Percentiles rank a stretch among this genome's conserved stretches.
Conservation (phyloP, 768 basidiomycete species). For the Wakefieldia striispora region DNA sequence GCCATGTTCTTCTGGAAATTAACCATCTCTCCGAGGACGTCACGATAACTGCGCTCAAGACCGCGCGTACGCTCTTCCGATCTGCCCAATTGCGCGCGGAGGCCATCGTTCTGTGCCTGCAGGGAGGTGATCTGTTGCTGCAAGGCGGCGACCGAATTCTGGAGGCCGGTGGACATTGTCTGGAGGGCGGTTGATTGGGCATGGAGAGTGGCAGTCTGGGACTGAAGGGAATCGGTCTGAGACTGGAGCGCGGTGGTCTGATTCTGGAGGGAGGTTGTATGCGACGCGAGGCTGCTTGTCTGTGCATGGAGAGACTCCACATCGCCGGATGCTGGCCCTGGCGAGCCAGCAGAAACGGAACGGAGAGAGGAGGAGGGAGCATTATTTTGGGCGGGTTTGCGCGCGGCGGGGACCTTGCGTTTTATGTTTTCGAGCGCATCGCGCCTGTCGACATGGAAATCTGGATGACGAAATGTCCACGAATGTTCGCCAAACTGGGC, state of each 20-base stretch:
- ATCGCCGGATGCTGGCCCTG: conserved; percentile 25
- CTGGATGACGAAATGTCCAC: conserved; percentile 55
- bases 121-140: conserved; percentile 31
- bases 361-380: conserved; percentile 28
- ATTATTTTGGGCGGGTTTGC: conserved; percentile 28
- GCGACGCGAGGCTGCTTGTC: conserved; percentile 29
- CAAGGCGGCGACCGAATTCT: conserved; percentile 23
- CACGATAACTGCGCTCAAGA: conserved; percentile 64
- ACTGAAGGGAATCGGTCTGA: conserved; percentile 26
- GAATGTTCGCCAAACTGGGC: conserved; percentile 62
- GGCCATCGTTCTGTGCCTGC: conserved; percentile 29
- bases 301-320: conserved; percentile 29
- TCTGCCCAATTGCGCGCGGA: conserved; percentile 29
- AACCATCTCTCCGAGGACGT: conserved; percentile 69
- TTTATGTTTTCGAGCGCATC: conserved; percentile 66
- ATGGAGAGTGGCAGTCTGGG: conserved; percentile 35
- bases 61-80: conserved; percentile 55
- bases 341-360: conserved; percentile 25
- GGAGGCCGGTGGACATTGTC: conserved; percentile 27
- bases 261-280: conserved; percentile 29
- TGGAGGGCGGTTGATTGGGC: conserved; percentile 34
- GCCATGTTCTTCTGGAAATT: conserved; percentile 72
- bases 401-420: conserved; percentile 48
- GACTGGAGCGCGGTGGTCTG: conserved; percentile 29
- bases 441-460: conserved; percentile 50